Base-by-base conservation (phyloP, 495 filamentous ascomycete species). In the Hyphodiscus hymeniophilus region DNA sequence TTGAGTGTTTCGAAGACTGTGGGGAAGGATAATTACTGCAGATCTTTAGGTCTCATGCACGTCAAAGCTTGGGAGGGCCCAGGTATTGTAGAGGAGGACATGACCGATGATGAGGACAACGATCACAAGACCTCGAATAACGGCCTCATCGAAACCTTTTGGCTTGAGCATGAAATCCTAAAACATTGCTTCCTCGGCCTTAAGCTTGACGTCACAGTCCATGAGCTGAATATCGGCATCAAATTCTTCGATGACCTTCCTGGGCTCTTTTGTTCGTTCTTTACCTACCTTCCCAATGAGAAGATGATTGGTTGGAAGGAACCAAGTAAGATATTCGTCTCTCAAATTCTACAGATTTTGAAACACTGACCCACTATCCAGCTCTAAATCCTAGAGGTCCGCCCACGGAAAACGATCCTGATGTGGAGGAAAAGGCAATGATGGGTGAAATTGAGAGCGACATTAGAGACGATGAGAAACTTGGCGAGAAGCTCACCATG, bases 161-260 rank as follows among this genome's bases (percentile, higher is more conserved):
- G 83, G 57, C 46, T 94, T 20, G 88, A 92, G 56, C 73, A 80
- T 21, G 59, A 74, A 0, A 64, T 84, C 4, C 68, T 96, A 16
- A 51, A 68, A 22, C 66, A 74, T 38, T 75, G 81, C 49, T 80
- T 78, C 52, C 68, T 77, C 0, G 87, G 89, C 1, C 80, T 95
- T 81, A 95, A 94, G 66, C 60, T 96, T 13, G 70, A 73, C 26
- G 68, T 77, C 4, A 63, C 59, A 7, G 72, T 94, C 13, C 81
- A 78, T 60, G 70, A 77, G 39, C 63, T 87, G 23, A 79, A 73
- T 47, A 73, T 69, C 45, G 83, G 80, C 7, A 38, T 87, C 26
- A 67, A 74, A 55, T 77, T 73, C 54, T 72, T 89, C 47, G 77
- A 81, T 42, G 62, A 72, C 5, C 56, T 84, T n/a, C 54, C 57